phyloP scores from a whole-genome alignment of 1,139 yeast species.

The Zygotorulaspora mrakii region DNA sequence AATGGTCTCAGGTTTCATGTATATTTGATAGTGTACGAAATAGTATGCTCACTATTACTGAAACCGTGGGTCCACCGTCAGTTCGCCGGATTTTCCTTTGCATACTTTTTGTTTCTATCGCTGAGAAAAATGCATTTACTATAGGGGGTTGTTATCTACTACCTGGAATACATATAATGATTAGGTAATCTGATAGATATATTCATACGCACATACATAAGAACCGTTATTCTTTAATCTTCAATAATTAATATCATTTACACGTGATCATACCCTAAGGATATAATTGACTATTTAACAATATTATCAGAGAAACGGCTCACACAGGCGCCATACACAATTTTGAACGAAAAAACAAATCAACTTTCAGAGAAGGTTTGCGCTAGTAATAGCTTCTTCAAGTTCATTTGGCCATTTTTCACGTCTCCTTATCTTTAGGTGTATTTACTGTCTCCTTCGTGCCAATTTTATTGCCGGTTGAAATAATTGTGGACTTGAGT shows the following conservation, averaged over 20 bases:
- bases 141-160: too few relatives aligned
- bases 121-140: constrained; percentile 27
- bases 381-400: too few relatives aligned
- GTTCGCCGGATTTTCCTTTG: constrained; percentile 27
- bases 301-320: too few relatives aligned
- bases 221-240: too few relatives aligned
- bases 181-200: constrained; percentile 1
- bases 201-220: neutral
- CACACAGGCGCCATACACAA: too few relatives aligned
- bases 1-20: constrained; percentile 32
- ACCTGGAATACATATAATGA: too few relatives aligned
- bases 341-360: too few relatives aligned
- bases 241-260: too few relatives aligned
- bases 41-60: constrained; percentile 23
- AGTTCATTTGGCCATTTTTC: neutral
- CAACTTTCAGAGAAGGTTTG: too few relatives aligned
- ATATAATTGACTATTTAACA: too few relatives aligned
- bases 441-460: constrained; percentile 2
- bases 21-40: constrained; percentile 21
- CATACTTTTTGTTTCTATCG: constrained; percentile 21
- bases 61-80: constrained; percentile 29
- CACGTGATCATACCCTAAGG: too few relatives aligned
- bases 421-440: too few relatives aligned
- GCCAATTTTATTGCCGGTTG: constrained; percentile 1
- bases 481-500: constrained; percentile 3